Evolutionary conservation across 345 rosid genomes (phyloP).

Genomic region (Abelmoschus esculentus): DNA sequence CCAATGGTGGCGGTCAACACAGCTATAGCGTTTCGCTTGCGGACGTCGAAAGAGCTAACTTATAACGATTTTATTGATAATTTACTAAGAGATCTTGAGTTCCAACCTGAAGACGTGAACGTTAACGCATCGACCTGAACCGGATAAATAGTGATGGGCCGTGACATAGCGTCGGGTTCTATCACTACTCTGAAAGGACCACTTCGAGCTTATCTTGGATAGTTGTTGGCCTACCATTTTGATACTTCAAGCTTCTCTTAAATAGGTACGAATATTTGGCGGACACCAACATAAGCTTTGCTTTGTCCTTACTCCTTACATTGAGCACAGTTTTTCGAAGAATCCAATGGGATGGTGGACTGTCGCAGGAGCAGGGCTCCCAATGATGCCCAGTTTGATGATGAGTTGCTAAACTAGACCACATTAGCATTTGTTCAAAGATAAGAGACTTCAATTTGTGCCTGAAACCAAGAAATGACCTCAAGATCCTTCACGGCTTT

Average conservation of each 20-base stretch:
- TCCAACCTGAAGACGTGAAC: too few species aligned
- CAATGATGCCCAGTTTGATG: neutral
- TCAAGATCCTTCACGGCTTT: constrained; percentile 56
- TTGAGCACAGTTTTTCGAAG: neutral
- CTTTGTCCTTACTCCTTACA: neutral
- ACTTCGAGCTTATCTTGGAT: neutral
- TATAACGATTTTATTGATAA: too few species aligned
- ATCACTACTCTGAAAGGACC: neutral
- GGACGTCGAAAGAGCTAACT: neutral
- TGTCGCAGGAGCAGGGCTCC: neutral
- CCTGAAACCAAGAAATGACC: neutral
- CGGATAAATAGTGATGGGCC: too few species aligned
- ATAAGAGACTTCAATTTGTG: neutral
- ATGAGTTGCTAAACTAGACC: neutral
- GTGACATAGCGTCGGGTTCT: too few species aligned
- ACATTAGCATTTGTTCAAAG: neutral
- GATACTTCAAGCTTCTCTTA: too few species aligned
- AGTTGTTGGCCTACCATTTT: neutral
- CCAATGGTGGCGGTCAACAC: neutral
- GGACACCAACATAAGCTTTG: neutral
- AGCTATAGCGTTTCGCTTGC: neutral
- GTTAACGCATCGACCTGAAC: too few species aligned
- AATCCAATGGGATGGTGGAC: constrained; percentile 9
- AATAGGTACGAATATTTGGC: neutral
- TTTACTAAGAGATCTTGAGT: too few species aligned